A percentile compares a stretch with the other conserved stretches of the same genome.
Evolutionary conservation across 257 asterid genomes (phyloP).

Genomic region (Solanum corneliomulleri): DNA sequence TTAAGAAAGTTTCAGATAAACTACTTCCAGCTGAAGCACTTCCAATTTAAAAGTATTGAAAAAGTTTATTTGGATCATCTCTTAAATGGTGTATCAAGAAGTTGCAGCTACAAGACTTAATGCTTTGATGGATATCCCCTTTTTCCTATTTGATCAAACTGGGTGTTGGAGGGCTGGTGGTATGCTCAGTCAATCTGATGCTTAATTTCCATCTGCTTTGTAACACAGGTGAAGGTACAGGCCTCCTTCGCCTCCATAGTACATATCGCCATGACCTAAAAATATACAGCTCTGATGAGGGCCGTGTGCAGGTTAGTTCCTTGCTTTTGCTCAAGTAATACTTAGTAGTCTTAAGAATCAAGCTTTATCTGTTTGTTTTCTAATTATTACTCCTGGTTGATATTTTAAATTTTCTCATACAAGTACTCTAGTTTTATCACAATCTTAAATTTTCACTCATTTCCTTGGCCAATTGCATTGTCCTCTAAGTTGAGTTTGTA

Average conservation of each 20-base stretch:
- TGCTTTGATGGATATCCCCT: neutral
- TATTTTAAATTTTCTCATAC: neutral
- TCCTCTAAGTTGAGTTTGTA: neutral
- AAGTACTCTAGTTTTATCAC: neutral
- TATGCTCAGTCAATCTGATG: neutral
- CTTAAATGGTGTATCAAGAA: neutral
- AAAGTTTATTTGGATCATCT: neutral
- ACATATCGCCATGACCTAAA: constrained; percentile 94
- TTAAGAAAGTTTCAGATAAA: neutral
- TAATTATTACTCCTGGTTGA: neutral
- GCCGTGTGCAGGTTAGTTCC: constrained; percentile 81
- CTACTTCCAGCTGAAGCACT: neutral
- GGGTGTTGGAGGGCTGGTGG: neutral
- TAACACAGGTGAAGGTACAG: constrained; percentile 90
- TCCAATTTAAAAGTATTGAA: neutral
- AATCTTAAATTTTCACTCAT: neutral
- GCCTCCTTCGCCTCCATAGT: constrained; percentile 97
- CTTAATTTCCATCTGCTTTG: constrained; percentile 1
- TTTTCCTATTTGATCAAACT: neutral
- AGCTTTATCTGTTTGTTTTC: neutral
- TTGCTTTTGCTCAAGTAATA: neutral
- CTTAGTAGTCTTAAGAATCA: neutral
- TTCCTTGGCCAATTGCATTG: neutral
- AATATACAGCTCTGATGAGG: constrained; percentile 97
- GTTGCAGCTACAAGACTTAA: neutral